phyloP scores from a whole-genome alignment of 208 protist species.

The Leishmania turanica region DNA sequence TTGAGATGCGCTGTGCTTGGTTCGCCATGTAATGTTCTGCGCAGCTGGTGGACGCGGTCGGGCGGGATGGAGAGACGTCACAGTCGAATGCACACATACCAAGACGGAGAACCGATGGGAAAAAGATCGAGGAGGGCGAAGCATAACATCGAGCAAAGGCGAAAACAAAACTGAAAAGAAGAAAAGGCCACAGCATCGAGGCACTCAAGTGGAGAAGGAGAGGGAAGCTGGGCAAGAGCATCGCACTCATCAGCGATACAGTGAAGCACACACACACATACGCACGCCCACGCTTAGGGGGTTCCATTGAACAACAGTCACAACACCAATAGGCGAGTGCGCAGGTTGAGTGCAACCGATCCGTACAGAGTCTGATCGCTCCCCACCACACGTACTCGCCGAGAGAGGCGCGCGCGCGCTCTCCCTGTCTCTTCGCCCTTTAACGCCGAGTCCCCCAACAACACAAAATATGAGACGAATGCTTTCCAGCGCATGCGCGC shows the following conservation, averaged over 20 bases:
- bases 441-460: background rate
- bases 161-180: background rate
- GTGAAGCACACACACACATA: background rate
- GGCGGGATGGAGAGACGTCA: background rate
- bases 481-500: background rate
- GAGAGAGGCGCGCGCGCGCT: background rate
- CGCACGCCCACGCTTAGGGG: background rate
- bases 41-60: background rate
- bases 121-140: background rate
- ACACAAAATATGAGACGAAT: background rate
- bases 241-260: background rate
- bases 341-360: background rate
- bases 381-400: background rate
- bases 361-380: background rate
- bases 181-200: background rate
- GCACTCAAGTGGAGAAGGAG: background rate
- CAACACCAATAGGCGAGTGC: background rate
- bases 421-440: background rate
- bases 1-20: background rate
- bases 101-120: slow-evolving; percentile 5
- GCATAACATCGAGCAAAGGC: background rate
- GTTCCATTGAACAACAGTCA: background rate
- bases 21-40: background rate
- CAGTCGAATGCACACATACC: background rate
- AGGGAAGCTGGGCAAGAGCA: background rate